Base-by-base conservation (phyloP, 2,329 filamentous ascomycete species). In the Trichoderma cornu-damae region DNA sequence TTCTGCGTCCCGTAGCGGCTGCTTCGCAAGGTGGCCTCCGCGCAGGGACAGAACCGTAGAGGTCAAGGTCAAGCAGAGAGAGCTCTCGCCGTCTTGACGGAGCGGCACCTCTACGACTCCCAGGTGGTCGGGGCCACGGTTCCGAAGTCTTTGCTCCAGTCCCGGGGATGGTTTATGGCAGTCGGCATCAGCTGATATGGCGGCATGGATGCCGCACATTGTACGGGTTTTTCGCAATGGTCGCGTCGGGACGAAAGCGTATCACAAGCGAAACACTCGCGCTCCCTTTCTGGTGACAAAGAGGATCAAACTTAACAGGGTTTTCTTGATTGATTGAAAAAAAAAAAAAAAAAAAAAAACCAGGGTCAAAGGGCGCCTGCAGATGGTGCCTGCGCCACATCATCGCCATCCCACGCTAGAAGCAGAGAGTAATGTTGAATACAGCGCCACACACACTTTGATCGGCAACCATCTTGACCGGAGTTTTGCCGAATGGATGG, bases 41-140 rank as follows among this genome's bases (percentile, higher is more conserved):
- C 94, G 84, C n/a, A 99, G 77, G 3, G 91, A 86, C n/a, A 97
- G 81, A 0, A 99, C 93, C 0, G 91, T 95, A 6, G 93, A 94
- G 11, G 84, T 81, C 66, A 95, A 88, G 14, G 77, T 79, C 60
- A 93, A 64, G 63, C 75, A 73, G 59, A 78, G 68, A 18, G 64
- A 54, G 34, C 47, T 16, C 11, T 55, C 49, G n/a, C 64, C 58
- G 22, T 47, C 42, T 47, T 26, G 18, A 16, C 30, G 18, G 11
- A 74, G 56, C 58, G 61, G 64, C 47, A 63, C 66, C 57, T 72
- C 66, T 18, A 73, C 67, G 28, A 76, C 73, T 35, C 79, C 81
- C 22, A 78, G 67, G 66, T 85, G 77, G 65, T 86, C 84, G 2
- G 83, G 84, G 1, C 83, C 84, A 62, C 84, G 79, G 34, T 78